Base-by-base conservation (phyloP, 2,329 filamentous ascomycete genomes). In the Talaromyces sp. region DNA sequence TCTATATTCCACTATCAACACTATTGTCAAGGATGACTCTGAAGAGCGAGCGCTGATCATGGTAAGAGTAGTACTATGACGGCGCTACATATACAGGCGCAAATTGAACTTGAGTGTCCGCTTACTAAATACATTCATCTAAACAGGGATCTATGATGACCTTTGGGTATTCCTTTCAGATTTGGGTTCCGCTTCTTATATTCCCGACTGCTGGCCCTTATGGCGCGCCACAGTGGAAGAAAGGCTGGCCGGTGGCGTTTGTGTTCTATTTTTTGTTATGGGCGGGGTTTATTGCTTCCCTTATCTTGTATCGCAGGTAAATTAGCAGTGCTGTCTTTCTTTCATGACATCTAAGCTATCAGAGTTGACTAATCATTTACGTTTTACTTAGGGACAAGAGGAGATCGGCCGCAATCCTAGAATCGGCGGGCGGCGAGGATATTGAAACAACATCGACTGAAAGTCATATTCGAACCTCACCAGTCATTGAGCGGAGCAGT, bases 191-290 rank as follows among this genome's bases (percentile, higher is more conserved):
- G 0, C 65, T 78, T 5, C 61, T 78, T 2, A 61, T 75, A 2
- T 78, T 75, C 52, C 76, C 75, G 0, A 77, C 75, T 0, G 73
- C 72, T 1, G 75, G 75, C 1, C 64, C 68, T 0, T 58, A 74
- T 27, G 73, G 75, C 3, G 76, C 76, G 0, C 78, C 79, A 0
- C 67, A 73, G 30, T 82, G 79, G 79, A 73, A 64, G 2, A 77
- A 77, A 27, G 78, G 79, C 0, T 81, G 78, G 69, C 76, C 77
- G 0, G 72, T 79, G 5, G 73, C 76, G 2, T 71, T 80, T 43
- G 72, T 70, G 0, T 81, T 81, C 46, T 73, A 75, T 32, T 65
- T 77, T 39, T 60, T 79, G 3, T 66, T 78, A 19, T 80, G 76
- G 77, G 56, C 61, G 36, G 61, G 62, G 0, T 68, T 67, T 22